phyloP scores from a whole-genome alignment of 2,329 filamentous ascomycete genomes.

The Tricladium varicosporioides region DNA sequence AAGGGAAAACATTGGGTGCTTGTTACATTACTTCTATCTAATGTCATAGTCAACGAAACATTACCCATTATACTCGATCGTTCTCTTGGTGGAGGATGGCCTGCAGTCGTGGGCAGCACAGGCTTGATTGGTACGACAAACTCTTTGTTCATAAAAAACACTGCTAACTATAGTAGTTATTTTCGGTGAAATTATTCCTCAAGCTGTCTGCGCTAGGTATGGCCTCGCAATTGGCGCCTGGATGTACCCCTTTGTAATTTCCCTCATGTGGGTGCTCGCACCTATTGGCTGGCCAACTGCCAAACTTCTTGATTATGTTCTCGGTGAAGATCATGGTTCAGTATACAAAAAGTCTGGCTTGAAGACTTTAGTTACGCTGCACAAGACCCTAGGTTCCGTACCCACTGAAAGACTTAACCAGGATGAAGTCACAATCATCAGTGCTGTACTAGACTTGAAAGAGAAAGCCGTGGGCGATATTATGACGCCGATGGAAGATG shows the following conservation, averaged over 20 bases:
- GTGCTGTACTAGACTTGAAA: slow-evolving; percentile 91
- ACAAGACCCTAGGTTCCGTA: slow-evolving; percentile 84
- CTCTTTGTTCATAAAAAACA: not conserved
- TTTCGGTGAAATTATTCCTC: slow-evolving; percentile 94
- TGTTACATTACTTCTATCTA: slow-evolving; percentile 88
- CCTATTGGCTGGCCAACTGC: slow-evolving; percentile 93
- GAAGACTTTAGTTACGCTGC: slow-evolving; percentile 92
- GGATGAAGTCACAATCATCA: slow-evolving; percentile 98
- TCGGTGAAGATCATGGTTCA: slow-evolving; percentile 93
- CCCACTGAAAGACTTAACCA: slow-evolving; percentile 86
- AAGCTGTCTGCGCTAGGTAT: slow-evolving; percentile 94
- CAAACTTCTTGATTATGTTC: slow-evolving; percentile 87
- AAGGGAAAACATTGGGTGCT: slow-evolving; percentile 98
- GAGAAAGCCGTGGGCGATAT: slow-evolving; percentile 92
- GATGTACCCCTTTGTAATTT: slow-evolving; percentile 84
- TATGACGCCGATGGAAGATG: slow-evolving; percentile 98
- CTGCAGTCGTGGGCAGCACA: slow-evolving; percentile 90
- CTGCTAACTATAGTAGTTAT: slow-evolving; percentile 64
- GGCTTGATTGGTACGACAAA: slow-evolving; percentile 75
- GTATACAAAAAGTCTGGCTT: slow-evolving; percentile 97
- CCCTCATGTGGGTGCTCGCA: slow-evolving; percentile 88
- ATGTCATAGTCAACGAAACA: slow-evolving; percentile 97
- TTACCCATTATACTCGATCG: slow-evolving; percentile 92
- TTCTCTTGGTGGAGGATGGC: slow-evolving; percentile 90
- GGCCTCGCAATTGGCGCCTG: slow-evolving; percentile 92